Evolutionary conservation across 2,329 filamentous ascomycete genomes (phyloP).

Genomic region (Talaromyces sp.): DNA sequence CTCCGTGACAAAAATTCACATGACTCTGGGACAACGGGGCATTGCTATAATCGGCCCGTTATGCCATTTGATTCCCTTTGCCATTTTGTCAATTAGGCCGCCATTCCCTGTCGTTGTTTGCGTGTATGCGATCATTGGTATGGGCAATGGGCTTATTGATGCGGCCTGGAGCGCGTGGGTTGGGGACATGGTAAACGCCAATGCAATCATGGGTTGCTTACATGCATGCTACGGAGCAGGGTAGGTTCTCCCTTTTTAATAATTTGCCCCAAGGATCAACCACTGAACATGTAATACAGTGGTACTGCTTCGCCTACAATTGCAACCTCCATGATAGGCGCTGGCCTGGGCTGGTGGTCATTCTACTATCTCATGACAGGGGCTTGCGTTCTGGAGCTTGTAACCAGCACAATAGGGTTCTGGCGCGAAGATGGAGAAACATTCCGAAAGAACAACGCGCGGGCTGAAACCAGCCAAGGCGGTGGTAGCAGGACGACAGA

Average conservation of each 20-base stretch:
- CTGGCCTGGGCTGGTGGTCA: conserved; percentile 59
- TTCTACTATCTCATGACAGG: conserved; percentile 72
- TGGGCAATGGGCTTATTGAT: conserved; percentile 42
- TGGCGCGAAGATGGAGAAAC: neutral
- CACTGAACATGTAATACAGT: conserved; percentile 35
- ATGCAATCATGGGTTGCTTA: conserved; percentile 27
- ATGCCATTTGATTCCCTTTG: conserved; percentile 29
- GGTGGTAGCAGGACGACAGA: conserved; percentile 16
- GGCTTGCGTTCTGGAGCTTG: neutral
- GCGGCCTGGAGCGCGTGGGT: conserved; percentile 58
- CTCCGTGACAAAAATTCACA: conserved; percentile 42
- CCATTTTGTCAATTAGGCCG: conserved; percentile 20
- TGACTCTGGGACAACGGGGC: conserved; percentile 59
- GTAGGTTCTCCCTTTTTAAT: conserved; percentile 71
- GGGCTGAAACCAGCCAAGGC: neutral
- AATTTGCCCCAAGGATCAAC: neutral
- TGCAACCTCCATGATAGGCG: conserved; percentile 66
- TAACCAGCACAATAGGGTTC: neutral
- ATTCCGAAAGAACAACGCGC: neutral
- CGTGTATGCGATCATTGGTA: conserved; percentile 36
- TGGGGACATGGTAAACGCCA: conserved; percentile 68
- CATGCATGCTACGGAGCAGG: conserved; percentile 61
- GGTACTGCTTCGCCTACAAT: conserved; percentile 65
- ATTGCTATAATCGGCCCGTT: conserved; percentile 61
- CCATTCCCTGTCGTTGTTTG: conserved; percentile 39